Evolutionary conservation across 83 land plant genomes (phyloP).

Genomic region (Thuja plicata): DNA sequence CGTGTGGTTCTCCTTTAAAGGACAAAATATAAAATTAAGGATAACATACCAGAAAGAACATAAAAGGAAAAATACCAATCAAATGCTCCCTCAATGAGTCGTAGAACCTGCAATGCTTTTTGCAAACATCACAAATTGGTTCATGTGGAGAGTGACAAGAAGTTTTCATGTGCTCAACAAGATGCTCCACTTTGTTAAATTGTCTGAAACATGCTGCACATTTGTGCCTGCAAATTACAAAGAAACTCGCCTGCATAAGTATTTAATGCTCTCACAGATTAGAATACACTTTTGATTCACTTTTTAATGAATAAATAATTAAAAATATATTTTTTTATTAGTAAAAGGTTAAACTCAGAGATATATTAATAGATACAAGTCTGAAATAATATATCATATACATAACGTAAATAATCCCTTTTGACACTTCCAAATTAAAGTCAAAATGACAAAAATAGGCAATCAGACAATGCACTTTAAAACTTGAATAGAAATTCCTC

Average conservation of each 20-base stretch:
- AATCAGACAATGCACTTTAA: too few species aligned
- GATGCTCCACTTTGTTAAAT: slow-evolving; percentile 57
- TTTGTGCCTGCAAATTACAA: background rate
- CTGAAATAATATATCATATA: too few species aligned
- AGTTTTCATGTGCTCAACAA: slow-evolving; percentile 56
- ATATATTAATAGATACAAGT: too few species aligned
- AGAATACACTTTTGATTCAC: too few species aligned
- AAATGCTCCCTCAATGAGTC: slow-evolving; percentile 83
- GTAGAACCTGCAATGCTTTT: slow-evolving; percentile 65
- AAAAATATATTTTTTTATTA: too few species aligned
- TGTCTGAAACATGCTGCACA: slow-evolving; percentile 44
- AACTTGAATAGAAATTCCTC: too few species aligned
- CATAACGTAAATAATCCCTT: too few species aligned
- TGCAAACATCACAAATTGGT: slow-evolving; percentile 48
- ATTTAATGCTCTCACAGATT: background rate
- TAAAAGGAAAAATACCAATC: slow-evolving; percentile 31
- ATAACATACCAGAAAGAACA: background rate
- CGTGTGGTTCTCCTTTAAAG: background rate
- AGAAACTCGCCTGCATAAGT: background rate
- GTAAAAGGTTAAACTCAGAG: too few species aligned
- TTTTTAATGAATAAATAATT: too few species aligned
- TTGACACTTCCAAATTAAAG: too few species aligned
- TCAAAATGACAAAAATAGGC: too few species aligned
- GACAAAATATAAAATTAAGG: background rate
- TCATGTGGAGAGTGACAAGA: too few species aligned